Evolutionary conservation across 2,329 filamentous ascomycete species (phyloP).

Genomic region (Monilinia vaccinii-corymbosi): DNA sequence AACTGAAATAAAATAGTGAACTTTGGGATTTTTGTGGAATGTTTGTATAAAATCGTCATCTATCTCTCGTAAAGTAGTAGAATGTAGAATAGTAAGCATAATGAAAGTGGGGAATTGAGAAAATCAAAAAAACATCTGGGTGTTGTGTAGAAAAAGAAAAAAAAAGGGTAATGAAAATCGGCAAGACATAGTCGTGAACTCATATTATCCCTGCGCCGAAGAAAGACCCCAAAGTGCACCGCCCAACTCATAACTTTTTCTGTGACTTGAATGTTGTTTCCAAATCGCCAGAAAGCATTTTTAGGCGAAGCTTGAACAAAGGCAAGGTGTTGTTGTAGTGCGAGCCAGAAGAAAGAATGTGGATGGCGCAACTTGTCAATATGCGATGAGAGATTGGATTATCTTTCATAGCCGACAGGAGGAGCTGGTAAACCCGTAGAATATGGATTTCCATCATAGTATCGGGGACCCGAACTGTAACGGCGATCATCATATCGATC

Average conservation of each 20-base stretch:
- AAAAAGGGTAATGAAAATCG: background rate
- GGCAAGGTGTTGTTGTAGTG: background rate
- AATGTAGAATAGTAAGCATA: constrained; percentile 2
- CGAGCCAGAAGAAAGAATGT: background rate
- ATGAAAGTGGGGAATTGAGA: background rate
- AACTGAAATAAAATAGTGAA: background rate
- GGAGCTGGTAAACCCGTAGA: constrained; percentile 29
- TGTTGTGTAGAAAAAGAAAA: background rate
- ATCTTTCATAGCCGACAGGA: constrained; percentile 25
- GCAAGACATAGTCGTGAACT: constrained; percentile 8
- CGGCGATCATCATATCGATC: constrained; percentile 19
- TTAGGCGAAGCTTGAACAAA: constrained; percentile 9
- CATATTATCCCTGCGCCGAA: constrained; percentile 10
- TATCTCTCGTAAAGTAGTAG: background rate
- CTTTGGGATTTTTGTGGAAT: background rate
- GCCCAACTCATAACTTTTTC: background rate
- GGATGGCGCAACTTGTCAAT: background rate
- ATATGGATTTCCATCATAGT: constrained; percentile 39
- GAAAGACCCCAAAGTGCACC: constrained; percentile 6
- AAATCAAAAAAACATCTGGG: constrained; percentile 2
- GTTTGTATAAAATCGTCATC: constrained; percentile 3
- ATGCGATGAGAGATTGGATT: constrained; percentile 1
- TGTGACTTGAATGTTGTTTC: background rate
- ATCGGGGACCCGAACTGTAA: constrained; percentile 32
- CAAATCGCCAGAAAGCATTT: background rate